Percentiles rank a stretch among this genome's conserved stretches.
Conservation (phyloP, 148 eudicot genomes). For the Camellia sinensis region DNA sequence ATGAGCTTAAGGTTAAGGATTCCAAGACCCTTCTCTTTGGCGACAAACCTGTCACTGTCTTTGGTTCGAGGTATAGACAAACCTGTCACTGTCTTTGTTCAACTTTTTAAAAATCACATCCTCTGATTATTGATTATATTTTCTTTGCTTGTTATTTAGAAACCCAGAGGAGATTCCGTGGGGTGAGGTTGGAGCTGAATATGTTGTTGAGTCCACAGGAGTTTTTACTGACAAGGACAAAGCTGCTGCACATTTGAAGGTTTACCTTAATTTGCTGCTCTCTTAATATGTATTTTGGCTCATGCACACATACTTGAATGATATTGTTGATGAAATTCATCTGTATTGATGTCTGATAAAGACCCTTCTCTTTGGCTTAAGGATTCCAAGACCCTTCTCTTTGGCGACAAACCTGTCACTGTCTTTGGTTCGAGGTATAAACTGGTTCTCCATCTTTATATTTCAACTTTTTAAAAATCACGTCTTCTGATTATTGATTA, state of each 20-base stretch:
- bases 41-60: slow-evolving; percentile 46
- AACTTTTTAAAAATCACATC: not conserved
- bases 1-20: slow-evolving; percentile 51
- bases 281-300: not conserved
- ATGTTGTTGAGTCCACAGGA: slow-evolving; percentile 57
- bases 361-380: too few species aligned
- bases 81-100: too few species aligned
- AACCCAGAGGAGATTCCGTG: slow-evolving; percentile 50
- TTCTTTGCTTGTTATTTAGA: slow-evolving; percentile 21
- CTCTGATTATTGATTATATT: not conserved
- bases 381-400: slow-evolving; percentile 51
- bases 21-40: slow-evolving; percentile 56
- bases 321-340: not conserved
- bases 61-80: slow-evolving; percentile 38
- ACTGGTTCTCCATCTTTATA: not conserved
- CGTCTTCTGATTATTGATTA: not conserved
- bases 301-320: not conserved
- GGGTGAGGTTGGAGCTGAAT: slow-evolving; percentile 46
- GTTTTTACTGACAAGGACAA: slow-evolving; percentile 62
- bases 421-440: slow-evolving; percentile 47
- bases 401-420: slow-evolving; percentile 46
- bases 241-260: slow-evolving; percentile 73
- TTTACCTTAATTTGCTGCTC: slow-evolving; percentile 16
- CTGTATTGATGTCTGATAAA: not conserved
- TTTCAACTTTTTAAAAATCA: not conserved